A percentile compares a stretch with the other conserved stretches of the same genome.
Conservation (phyloP, 2,329 filamentous ascomycete genomes). For the Zymoseptoria ardabiliae region DNA sequence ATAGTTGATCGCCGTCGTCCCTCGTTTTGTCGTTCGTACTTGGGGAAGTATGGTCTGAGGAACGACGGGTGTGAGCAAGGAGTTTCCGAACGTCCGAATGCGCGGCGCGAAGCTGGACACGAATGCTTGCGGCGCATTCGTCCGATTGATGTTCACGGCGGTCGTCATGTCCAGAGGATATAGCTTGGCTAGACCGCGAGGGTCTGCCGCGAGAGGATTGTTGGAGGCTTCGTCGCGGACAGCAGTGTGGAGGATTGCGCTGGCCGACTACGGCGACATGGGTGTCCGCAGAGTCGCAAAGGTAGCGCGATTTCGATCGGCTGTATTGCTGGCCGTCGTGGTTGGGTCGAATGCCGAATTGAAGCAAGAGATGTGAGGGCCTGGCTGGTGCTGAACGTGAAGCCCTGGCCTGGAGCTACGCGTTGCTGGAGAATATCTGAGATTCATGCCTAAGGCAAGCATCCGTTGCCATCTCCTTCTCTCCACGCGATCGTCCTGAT, state of each 20-base stretch:
- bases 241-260: neutral
- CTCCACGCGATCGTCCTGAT: neutral
- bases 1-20: conserved; percentile 94
- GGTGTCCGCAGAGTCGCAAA: conserved; percentile 21
- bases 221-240: conserved; percentile 8
- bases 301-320: conserved; percentile 2
- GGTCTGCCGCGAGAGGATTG: conserved; percentile 6
- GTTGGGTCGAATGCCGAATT: neutral
- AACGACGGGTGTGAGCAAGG: conserved; percentile 77
- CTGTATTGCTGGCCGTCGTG: neutral
- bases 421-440: neutral
- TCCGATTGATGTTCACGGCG: conserved; percentile 24
- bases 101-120: conserved; percentile 87
- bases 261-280: conserved; percentile 9
- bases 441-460: neutral
- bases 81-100: conserved; percentile 83
- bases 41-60: conserved; percentile 61
- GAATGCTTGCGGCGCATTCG: conserved; percentile 71
- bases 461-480: neutral
- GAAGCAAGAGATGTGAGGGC: neutral
- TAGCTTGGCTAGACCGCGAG: conserved; percentile 8
- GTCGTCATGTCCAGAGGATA: conserved; percentile 10
- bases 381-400: neutral
- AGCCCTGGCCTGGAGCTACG: neutral
- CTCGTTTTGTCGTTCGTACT: conserved; percentile 88